Conservation (phyloP, 768 basidiomycete genomes). For the Panellus pusillus region DNA sequence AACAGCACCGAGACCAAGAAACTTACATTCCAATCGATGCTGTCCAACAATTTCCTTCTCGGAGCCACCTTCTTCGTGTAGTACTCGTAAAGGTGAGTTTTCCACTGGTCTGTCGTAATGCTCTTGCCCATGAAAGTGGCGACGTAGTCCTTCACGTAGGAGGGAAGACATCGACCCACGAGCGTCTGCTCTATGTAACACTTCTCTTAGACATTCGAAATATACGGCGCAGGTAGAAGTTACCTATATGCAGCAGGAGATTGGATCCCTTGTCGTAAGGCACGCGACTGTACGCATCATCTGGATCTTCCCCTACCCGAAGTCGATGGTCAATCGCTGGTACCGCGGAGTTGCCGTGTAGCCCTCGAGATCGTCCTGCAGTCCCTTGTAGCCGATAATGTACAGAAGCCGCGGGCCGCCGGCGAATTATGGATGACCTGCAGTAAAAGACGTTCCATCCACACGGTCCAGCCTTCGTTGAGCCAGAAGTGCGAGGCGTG, state of each 20-base stretch:
- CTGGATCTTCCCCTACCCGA: constrained; percentile 71
- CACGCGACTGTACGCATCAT: constrained; percentile 71
- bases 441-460: constrained; percentile 81
- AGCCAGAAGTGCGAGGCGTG: constrained; percentile 84
- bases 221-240: background rate
- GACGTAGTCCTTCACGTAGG: constrained; percentile 87
- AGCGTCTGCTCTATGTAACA: constrained; percentile 56
- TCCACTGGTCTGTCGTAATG: constrained; percentile 85
- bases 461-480: constrained; percentile 94
- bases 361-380: constrained; percentile 68
- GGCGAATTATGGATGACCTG: constrained; percentile 63
- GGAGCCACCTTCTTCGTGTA: constrained; percentile 57
- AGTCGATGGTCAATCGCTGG: constrained; percentile 77
- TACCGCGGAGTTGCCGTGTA: constrained; percentile 67
- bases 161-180: constrained; percentile 80
- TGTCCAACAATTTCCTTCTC: constrained; percentile 67
- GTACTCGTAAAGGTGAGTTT: constrained; percentile 72
- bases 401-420: constrained; percentile 77
- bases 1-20: background rate
- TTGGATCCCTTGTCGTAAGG: constrained; percentile 92
- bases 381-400: constrained; percentile 69
- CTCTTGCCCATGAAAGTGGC: constrained; percentile 78
- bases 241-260: constrained; percentile 82
- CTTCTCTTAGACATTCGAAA: background rate
- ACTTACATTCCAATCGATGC: constrained; percentile 76